Conservation (phyloP, 106 monocot species). For the Platanthera guangdongensis region DNA sequence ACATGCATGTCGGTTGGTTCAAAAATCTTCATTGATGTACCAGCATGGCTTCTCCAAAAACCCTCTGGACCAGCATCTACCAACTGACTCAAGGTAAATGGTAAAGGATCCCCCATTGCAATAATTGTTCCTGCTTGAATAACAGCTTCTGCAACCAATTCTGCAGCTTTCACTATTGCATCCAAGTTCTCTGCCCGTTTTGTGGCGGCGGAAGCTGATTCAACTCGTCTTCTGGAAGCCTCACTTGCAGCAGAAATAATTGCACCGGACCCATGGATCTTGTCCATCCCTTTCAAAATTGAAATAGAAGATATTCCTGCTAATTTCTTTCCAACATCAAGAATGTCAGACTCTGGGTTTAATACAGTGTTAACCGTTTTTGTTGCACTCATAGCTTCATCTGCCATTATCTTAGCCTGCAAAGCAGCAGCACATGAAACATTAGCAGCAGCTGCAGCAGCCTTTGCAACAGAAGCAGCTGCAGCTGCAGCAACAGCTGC, state of each 20-base stretch:
- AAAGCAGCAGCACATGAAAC: conserved; percentile 79
- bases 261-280: conserved; percentile 34
- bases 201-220: conserved; percentile 72
- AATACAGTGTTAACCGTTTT: conserved; percentile 12
- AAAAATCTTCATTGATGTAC: conserved; percentile 8
- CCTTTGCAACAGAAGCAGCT: conserved; percentile 86
- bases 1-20: conserved; percentile 9
- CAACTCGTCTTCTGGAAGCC: conserved; percentile 57
- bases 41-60: conserved; percentile 39
- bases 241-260: conserved; percentile 63
- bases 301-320: conserved; percentile 32
- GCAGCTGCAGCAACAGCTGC: conserved; percentile 75
- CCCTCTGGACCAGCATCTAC: conserved; percentile 69
- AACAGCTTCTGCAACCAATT: conserved; percentile 88
- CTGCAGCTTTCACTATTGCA: conserved; percentile 91
- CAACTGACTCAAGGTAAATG: conserved; percentile 52
- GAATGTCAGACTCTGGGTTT: conserved; percentile 9
- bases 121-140: conserved; percentile 69
- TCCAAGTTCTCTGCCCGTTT: conserved; percentile 90
- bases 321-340: conserved; percentile 27
- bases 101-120: conserved; percentile 90
- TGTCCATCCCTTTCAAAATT: conserved; percentile 46
- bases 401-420: conserved; percentile 88
- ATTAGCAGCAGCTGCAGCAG: conserved; percentile 88
- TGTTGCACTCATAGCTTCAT: conserved; percentile 43